These are phyloP conservation scores for Kodamaea suecica DNA, from an alignment of 1,139 yeast genomes.

Conservation along the genomic window DNA sequence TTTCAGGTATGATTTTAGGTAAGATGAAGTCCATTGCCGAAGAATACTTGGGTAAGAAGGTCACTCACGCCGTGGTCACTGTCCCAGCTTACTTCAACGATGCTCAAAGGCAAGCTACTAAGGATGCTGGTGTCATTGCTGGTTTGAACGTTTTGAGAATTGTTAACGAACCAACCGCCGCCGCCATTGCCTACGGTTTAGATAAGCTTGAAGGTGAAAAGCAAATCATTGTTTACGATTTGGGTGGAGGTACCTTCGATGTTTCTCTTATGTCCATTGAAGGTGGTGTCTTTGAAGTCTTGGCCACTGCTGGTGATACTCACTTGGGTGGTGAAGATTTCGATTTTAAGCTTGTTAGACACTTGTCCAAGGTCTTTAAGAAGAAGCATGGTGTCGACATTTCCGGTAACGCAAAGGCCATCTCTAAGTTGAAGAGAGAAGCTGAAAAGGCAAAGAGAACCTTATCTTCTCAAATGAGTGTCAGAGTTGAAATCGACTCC, in stretches of 20 bases:
- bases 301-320: constrained; percentile 54
- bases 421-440: constrained; percentile 90
- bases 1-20: constrained; percentile 86
- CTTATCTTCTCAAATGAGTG: constrained; percentile 83
- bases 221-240: constrained; percentile 50
- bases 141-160: constrained; percentile 93
- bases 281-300: constrained; percentile 53
- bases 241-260: constrained; percentile 57
- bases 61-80: constrained; percentile 92
- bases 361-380: constrained; percentile 80
- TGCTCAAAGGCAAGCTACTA: constrained; percentile 98
- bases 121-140: constrained; percentile 96
- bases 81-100: constrained; percentile 98
- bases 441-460: constrained; percentile 97
- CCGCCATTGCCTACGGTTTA: constrained; percentile 96
- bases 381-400: constrained; percentile 84
- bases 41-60: constrained; percentile 84
- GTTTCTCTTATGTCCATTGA: constrained; percentile 50
- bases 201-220: constrained; percentile 65
- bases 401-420: constrained; percentile 69
- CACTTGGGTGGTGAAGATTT: constrained; percentile 88
- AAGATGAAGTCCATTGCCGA: constrained; percentile 94
- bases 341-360: constrained; percentile 83
- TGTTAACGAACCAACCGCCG: constrained; percentile 98
- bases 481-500: constrained; percentile 92